These are phyloP conservation scores for Wickerhamomyces subpelliculosus DNA, from an alignment of 805 yeast species.

Conservation along the genomic window DNA sequence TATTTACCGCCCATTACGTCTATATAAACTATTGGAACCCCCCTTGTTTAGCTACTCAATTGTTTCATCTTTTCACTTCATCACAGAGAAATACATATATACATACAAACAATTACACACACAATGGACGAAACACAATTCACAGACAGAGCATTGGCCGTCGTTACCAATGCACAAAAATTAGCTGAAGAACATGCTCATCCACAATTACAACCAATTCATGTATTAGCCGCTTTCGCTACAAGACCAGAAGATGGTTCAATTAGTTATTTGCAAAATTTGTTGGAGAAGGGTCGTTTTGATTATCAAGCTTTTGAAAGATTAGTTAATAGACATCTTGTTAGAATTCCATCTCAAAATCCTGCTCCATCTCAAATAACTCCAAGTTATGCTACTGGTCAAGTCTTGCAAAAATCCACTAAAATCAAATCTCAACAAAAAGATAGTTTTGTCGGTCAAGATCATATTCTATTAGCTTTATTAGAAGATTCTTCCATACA, in stretches of 20 bases:
- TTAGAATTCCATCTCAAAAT: slow-evolving; percentile 76
- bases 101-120: slow-evolving; percentile 1
- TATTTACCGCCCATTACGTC: no score
- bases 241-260: slow-evolving; percentile 49
- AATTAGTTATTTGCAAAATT: slow-evolving; percentile 65
- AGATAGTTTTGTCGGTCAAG: slow-evolving; percentile 89
- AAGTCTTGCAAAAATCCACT: slow-evolving; percentile 64
- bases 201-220: slow-evolving; percentile 81
- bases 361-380: slow-evolving; percentile 85
- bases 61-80: background rate
- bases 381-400: slow-evolving; percentile 71
- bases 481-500: slow-evolving; percentile 72
- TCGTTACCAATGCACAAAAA: slow-evolving; percentile 72
- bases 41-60: no score
- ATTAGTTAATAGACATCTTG: slow-evolving; percentile 71
- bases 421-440: slow-evolving; percentile 83
- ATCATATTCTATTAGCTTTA: slow-evolving; percentile 80
- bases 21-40: no score
- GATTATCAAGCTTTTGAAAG: slow-evolving; percentile 82
- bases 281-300: slow-evolving; percentile 78
- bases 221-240: slow-evolving; percentile 86
- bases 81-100: background rate
- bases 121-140: slow-evolving; percentile 57
- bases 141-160: slow-evolving; percentile 86
- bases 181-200: slow-evolving; percentile 82